These are phyloP conservation scores for Aureobasidium leucospermi DNA, from an alignment of 2,329 filamentous ascomycete species.

Conservation along the genomic window DNA sequence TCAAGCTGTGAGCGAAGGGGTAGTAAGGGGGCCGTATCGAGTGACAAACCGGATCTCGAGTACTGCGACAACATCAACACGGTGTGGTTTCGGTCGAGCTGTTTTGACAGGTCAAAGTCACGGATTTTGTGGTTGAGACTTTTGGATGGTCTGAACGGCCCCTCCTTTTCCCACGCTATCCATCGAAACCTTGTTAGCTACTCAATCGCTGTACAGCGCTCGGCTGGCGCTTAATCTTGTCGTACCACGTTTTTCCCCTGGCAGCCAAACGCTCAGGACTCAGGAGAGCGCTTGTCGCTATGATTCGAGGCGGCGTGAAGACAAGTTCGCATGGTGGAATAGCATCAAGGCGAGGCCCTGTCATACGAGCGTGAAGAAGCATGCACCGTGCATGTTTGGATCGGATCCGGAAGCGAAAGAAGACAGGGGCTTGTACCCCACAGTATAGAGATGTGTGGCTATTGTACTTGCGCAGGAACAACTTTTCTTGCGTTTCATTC, in stretches of 20 bases:
- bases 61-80: not conserved
- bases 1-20: not conserved
- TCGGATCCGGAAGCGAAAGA: not conserved
- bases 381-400: not conserved
- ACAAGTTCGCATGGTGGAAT: not conserved
- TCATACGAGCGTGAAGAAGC: slow-evolving; percentile 2
- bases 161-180: slow-evolving; percentile 10
- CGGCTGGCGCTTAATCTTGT: slow-evolving; percentile 7
- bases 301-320: not conserved
- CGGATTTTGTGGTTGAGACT: not conserved
- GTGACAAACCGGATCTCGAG: not conserved
- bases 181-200: slow-evolving; percentile 1
- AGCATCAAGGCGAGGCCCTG: not conserved
- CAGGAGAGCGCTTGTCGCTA: slow-evolving; percentile 8
- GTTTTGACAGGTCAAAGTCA: not conserved
- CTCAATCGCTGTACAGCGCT: not conserved
- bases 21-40: not conserved
- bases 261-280: not conserved
- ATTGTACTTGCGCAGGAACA: not conserved
- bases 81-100: not conserved
- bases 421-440: slow-evolving; percentile 11
- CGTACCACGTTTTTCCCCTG: slow-evolving; percentile 3
- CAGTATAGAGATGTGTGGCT: slow-evolving; percentile 7
- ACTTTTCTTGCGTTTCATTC: slow-evolving; percentile 7
- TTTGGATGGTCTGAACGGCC: not conserved